Conservation (phyloP, 495 filamentous ascomycete species). For the Neurospora sp. region DNA sequence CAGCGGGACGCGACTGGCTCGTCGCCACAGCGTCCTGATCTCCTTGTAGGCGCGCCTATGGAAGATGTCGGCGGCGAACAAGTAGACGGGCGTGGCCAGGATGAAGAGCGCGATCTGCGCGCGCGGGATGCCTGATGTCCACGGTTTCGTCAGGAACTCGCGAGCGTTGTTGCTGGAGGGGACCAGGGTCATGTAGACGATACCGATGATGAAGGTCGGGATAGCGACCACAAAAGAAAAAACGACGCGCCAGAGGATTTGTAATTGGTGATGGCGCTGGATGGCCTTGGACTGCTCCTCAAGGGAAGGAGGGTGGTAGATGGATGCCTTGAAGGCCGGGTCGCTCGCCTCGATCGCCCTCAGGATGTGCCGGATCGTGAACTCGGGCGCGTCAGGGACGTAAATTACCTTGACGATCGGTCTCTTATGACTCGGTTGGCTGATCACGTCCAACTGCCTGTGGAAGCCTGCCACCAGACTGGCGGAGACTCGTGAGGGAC, state of each 20-base stretch:
- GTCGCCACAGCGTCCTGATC: constrained; percentile 68
- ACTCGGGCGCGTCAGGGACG: constrained; percentile 50
- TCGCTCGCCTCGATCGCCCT: constrained; percentile 54
- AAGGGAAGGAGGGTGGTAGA: constrained; percentile 74
- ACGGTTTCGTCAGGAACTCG: constrained; percentile 57
- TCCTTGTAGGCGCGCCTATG: constrained; percentile 73
- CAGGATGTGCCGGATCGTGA: constrained; percentile 73
- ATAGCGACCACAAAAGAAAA: constrained; percentile 68
- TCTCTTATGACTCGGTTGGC: constrained; percentile 30
- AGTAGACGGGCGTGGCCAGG: constrained; percentile 81
- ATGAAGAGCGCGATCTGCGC: constrained; percentile 78
- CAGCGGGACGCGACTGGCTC: constrained; percentile 65
- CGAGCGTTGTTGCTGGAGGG: constrained; percentile 43
- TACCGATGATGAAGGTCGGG: constrained; percentile 81
- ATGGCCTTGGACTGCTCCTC: constrained; percentile 75
- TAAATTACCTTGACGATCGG: constrained; percentile 69
- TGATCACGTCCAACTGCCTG: constrained; percentile 38
- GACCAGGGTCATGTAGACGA: constrained; percentile 84
- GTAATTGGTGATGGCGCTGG: constrained; percentile 50
- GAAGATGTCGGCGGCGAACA: constrained; percentile 81
- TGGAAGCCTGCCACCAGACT: constrained; percentile 18
- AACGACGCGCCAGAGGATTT: constrained; percentile 54
- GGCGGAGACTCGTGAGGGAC: constrained; percentile 51
- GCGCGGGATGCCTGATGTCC: constrained; percentile 64
- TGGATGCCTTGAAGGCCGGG: constrained; percentile 50